phyloP scores from a whole-genome alignment of 352 stramenopile species.

The Phytophthora tubulina region DNA sequence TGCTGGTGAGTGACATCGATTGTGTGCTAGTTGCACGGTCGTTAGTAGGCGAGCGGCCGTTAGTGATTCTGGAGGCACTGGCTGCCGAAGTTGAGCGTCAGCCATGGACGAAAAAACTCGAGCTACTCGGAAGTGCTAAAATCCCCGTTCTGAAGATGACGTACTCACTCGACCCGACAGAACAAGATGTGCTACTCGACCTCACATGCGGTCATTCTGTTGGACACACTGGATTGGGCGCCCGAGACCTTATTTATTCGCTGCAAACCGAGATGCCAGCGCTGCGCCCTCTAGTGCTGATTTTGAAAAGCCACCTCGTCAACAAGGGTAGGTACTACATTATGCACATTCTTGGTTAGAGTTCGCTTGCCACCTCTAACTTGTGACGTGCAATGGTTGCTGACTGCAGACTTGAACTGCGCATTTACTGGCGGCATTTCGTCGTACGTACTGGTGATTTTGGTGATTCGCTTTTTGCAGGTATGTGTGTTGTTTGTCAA shows the following conservation, averaged over 20 bases:
- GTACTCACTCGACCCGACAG: constrained; percentile 44
- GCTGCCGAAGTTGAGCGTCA: constrained; percentile 83
- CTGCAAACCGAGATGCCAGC: constrained; percentile 93
- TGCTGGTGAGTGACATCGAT: constrained; percentile 97
- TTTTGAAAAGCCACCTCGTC: constrained; percentile 93
- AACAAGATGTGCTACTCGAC: constrained; percentile 87
- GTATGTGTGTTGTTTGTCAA: constrained; percentile 36
- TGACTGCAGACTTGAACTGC: constrained; percentile 86
- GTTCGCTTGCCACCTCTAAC: constrained; percentile 19
- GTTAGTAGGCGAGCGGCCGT: constrained; percentile 75
- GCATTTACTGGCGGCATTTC: constrained; percentile 96
- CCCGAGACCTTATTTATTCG: constrained; percentile 93
- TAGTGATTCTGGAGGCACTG: constrained; percentile 91
- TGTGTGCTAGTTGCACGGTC: constrained; percentile 94
- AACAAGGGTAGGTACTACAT: constrained; percentile 47
- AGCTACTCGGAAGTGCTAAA: constrained; percentile 94
- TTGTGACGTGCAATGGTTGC: constrained; percentile 37
- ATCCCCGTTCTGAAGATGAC: constrained; percentile 97
- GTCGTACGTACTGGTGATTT: constrained; percentile 96
- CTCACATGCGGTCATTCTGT: constrained; percentile 95
- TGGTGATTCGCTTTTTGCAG: constrained; percentile 95
- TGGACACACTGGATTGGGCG: constrained; percentile 94
- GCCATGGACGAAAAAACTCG: constrained; percentile 87
- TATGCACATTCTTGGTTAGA: not conserved
- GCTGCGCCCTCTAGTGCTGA: constrained; percentile 93